A percentile compares a stretch with the other conserved stretches of the same genome.
phyloP scores from a whole-genome alignment of 2,329 filamentous ascomycete genomes.

The Ophiostoma sp. region DNA sequence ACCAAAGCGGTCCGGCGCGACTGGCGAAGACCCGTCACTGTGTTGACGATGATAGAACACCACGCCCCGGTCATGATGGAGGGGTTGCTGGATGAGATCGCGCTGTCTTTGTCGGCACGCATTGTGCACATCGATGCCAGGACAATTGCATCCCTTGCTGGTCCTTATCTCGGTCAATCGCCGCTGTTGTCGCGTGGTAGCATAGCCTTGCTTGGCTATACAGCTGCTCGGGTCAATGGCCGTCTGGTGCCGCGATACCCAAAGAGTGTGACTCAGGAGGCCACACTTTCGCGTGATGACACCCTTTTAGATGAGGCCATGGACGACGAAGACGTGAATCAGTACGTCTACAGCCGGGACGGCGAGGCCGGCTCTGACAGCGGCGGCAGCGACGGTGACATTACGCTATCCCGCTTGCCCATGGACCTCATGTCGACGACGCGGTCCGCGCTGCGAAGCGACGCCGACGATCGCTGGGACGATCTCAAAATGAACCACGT shows the following conservation, averaged over 20 bases:
- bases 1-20: constrained; percentile 27
- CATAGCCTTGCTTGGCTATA: constrained; percentile 52
- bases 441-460: constrained; percentile 27
- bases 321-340: background rate
- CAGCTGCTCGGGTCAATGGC: constrained; percentile 50
- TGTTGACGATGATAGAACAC: constrained; percentile 36
- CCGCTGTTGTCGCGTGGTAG: constrained; percentile 44
- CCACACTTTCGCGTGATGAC: background rate
- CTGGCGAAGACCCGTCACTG: constrained; percentile 33
- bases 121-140: constrained; percentile 63
- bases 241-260: constrained; percentile 40
- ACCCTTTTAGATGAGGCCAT: background rate
- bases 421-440: constrained; percentile 20
- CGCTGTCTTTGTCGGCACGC: constrained; percentile 51
- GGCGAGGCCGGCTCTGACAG: constrained; percentile 27
- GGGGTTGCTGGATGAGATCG: constrained; percentile 32
- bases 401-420: constrained; percentile 28
- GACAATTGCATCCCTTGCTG: constrained; percentile 63
- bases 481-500: constrained; percentile 55
- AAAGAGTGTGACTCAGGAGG: background rate
- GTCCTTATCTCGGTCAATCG: constrained; percentile 62
- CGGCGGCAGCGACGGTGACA: constrained; percentile 30
- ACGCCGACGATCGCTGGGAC: constrained; percentile 51
- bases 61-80: constrained; percentile 31
- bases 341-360: background rate